Conservation (phyloP, 2,329 filamentous ascomycete species). For the Curvularia lunata region DNA sequence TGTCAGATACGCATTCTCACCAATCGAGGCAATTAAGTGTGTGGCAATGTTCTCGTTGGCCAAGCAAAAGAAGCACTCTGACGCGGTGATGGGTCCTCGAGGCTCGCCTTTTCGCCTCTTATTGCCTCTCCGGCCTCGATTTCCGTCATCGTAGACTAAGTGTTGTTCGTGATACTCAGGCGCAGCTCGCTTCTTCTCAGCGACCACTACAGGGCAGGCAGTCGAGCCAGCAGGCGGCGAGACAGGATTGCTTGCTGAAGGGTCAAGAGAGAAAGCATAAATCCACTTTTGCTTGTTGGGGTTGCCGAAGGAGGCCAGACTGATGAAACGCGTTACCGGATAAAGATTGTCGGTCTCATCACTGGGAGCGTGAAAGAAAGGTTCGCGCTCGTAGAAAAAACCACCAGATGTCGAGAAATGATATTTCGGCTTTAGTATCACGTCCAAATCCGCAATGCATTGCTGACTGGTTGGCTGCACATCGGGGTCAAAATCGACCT, state of each 20-base stretch:
- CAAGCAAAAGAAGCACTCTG: slow-evolving; percentile 93
- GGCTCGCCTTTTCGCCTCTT: slow-evolving; percentile 48
- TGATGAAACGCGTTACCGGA: slow-evolving; percentile 85
- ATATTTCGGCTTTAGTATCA: slow-evolving; percentile 84
- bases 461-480: slow-evolving; percentile 63
- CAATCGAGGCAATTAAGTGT: slow-evolving; percentile 90
- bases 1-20: slow-evolving; percentile 84
- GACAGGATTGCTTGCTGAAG: slow-evolving; percentile 64
- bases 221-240: slow-evolving; percentile 74
- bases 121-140: slow-evolving; percentile 46
- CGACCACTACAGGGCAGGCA: slow-evolving; percentile 70
- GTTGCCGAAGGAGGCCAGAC: slow-evolving; percentile 80
- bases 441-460: slow-evolving; percentile 78
- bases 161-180: slow-evolving; percentile 43
- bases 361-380: slow-evolving; percentile 75
- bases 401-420: slow-evolving; percentile 76
- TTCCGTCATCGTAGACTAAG: slow-evolving; percentile 47
- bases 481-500: slow-evolving; percentile 63
- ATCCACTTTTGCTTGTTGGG: slow-evolving; percentile 77
- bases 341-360: slow-evolving; percentile 59
- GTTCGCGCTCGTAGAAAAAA: slow-evolving; percentile 88
- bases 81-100: slow-evolving; percentile 59
- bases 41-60: slow-evolving; percentile 82
- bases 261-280: slow-evolving; percentile 72
- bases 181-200: slow-evolving; percentile 65